Evolutionary conservation across 2,329 filamentous ascomycete species (phyloP).

Genomic region (Rugonectria rugulosa): DNA sequence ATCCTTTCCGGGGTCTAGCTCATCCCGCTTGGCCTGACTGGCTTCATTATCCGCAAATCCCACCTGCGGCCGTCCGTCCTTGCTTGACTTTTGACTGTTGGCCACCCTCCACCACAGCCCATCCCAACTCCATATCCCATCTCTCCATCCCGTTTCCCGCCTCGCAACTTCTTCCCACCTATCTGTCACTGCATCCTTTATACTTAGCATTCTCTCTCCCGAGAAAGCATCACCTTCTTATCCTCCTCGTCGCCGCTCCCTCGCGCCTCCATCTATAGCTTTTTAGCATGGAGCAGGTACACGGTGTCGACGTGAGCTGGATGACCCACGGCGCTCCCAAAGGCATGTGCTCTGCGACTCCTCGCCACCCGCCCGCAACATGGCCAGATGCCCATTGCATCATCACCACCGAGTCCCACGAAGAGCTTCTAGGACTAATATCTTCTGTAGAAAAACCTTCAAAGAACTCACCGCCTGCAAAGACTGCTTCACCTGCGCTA

Average conservation of each 20-base stretch:
- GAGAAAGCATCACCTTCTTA: slow-evolving; percentile 2
- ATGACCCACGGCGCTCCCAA: slow-evolving; percentile 82
- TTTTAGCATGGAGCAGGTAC: slow-evolving; percentile 76
- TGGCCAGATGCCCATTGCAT: slow-evolving; percentile 24
- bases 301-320: slow-evolving; percentile 89
- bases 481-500: slow-evolving; percentile 38
- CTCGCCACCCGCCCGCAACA: slow-evolving; percentile 30
- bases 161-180: neutral
- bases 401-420: neutral
- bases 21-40: slow-evolving; percentile 4
- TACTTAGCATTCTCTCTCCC: neutral
- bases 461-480: slow-evolving; percentile 41
- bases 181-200: neutral
- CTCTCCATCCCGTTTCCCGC: slow-evolving; percentile 4
- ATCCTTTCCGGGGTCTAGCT: slow-evolving; percentile 18
- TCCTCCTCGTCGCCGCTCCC: slow-evolving; percentile 19
- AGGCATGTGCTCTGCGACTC: slow-evolving; percentile 63
- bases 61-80: slow-evolving; percentile 11
- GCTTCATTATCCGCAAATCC: slow-evolving; percentile 13
- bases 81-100: slow-evolving; percentile 2
- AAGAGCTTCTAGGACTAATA: slow-evolving; percentile 19
- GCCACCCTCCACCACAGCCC: slow-evolving; percentile 1
- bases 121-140: slow-evolving; percentile 9
- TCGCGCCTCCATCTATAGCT: slow-evolving; percentile 5
- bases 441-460: slow-evolving; percentile 39